Evolutionary conservation across 257 asterid genomes (phyloP), one percentile per base, ranked within the genome.

Genomic region (Fraxinus quadrangulata): DNA sequence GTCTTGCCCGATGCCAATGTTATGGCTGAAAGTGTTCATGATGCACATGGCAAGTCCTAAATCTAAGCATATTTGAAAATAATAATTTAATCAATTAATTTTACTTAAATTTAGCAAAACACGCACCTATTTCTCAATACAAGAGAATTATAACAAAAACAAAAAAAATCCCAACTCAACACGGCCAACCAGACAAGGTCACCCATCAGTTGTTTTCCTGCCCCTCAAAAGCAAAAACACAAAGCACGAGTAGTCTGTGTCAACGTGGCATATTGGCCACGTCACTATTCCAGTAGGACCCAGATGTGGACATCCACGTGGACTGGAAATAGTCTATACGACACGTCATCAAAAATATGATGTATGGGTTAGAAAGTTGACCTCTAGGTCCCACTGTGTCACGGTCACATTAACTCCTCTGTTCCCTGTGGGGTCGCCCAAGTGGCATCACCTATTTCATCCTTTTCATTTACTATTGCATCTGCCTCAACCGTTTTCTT

Each of bases 241-340:
- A 21, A 11, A 61, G n/a, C 66, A 56, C 13, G 66, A 54, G 30
- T 71, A 28, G 79, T 78, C 85, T 75, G 79, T 54, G 42, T 82
- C 86, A 79, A 77, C 84, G 87, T 84, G 87, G 87, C 74, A 40
- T 23, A 31, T 17, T 19, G 34, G 82, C 84, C 86, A 78, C 77
- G 76, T 80, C 65, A 61, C 14, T 37, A 10, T 5, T 3, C 33
- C 19, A 24, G 36, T 30, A 66, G 88, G 83, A 12, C 85, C 85
- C 59, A 34, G 91, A 85, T 3, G 71, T 34, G 39, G 89, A 86
- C 86, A 16, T 76, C 88, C 87, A 85, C 89, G 82, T 89, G 86
- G 90, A 76, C n/a, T 3, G 21, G 74, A 71, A 31, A 34, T 79
- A 76, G 74, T 39, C 36, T 70, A 33, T 66, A 34, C 54, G 63